Conservation (phyloP, 331 rosid species). For the Acacia pycnantha region DNA sequence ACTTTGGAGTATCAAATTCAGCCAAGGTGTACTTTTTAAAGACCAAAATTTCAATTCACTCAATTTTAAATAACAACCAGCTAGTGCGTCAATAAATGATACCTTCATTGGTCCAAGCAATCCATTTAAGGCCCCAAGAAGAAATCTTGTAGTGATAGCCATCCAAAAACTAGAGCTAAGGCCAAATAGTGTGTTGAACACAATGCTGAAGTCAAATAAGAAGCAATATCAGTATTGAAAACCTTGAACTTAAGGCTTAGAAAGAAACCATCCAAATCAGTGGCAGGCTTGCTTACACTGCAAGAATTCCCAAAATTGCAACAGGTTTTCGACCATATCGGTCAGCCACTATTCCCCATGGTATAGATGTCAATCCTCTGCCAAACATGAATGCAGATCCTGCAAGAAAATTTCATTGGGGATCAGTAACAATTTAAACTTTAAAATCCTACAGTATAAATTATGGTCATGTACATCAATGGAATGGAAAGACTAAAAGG, state of each 20-base stretch:
- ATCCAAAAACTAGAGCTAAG: conserved; percentile 87
- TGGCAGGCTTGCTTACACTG: conserved; percentile 32
- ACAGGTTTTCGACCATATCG: conserved; percentile 80
- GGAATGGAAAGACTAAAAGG: background rate
- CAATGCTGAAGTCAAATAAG: conserved; percentile 52
- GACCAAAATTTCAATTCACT: background rate
- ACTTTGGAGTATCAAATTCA: background rate
- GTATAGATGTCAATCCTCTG: conserved; percentile 66
- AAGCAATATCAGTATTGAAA: background rate
- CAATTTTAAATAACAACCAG: background rate
- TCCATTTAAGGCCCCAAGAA: conserved; percentile 82
- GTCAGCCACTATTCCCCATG: conserved; percentile 84
- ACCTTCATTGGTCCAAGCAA: conserved; percentile 91
- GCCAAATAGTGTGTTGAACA: conserved; percentile 87
- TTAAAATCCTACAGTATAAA: background rate
- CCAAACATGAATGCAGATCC: conserved; percentile 90
- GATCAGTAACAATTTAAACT: background rate
- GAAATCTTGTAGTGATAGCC: conserved; percentile 75
- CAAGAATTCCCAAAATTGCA: conserved; percentile 26
- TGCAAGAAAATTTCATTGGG: conserved; percentile 23
- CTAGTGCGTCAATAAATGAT: background rate
- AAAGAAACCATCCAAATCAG: conserved; percentile 1
- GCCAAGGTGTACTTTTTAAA: background rate
- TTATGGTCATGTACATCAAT: background rate
- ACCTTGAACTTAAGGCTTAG: background rate